Base-by-base conservation (phyloP, 2,329 filamentous ascomycete genomes). In the Trichoderma atrobrunneum region DNA sequence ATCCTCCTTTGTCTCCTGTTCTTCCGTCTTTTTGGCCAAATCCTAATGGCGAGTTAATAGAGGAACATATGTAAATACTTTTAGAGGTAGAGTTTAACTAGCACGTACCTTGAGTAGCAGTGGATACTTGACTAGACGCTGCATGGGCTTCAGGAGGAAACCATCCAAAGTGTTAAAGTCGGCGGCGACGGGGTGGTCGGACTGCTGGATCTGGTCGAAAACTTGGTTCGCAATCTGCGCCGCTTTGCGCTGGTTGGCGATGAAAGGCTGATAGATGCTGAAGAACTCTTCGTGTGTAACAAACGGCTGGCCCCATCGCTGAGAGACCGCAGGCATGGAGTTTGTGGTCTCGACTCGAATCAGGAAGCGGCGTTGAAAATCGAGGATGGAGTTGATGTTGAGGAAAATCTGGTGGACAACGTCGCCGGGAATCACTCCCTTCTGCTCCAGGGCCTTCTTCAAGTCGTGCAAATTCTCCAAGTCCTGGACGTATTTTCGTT, bases 401-500 rank as follows among this genome's bases (percentile, higher is more conserved):
- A 98, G 87, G 82, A 99, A 99, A 74, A 99, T 98, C 78, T 95
- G 91, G 83, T 98, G 95, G 26, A 97, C 91, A 11, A 92, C 89
- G 80, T 99, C 96, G 69, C 96, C 95, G 2, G 93, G 92, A 74
- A 98, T 90, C 48, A 94, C 90, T 48, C 94, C 94, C 75, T 92
- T 94, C 79, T 97, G 92, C 77, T 98, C 94, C 70, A 98, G 86
- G 28, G 92, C 89, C 82, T 93, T 95, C 84, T 97, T 98, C 79
- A 98, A 88, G 64, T 95, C 92, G 80, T 98, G 94, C 43, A 99
- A 82, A 76, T 97, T 95, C 80, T 98, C 95, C 68, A 99, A 84
- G 84, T 99, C 96, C 80, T 98, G 95, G 5, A 98, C 96, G 77
- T 99, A 99, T 82, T 98, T 98, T 74, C 96, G 91, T 82, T 99